Conservation (phyloP, 345 rosid species). For the Acer yangbiense region DNA sequence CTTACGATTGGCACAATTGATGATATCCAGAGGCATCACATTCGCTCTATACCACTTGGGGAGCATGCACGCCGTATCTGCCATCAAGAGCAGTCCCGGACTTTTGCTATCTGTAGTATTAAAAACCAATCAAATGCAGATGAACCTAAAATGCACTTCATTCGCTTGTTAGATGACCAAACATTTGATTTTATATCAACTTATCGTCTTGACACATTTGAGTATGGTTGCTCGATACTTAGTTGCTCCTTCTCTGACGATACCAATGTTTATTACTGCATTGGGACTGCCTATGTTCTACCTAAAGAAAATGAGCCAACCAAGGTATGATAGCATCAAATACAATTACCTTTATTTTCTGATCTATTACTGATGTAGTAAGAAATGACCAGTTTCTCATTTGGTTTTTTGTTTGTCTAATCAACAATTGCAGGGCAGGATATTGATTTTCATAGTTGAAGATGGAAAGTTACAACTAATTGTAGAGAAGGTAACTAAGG, state of each 20-base stretch:
- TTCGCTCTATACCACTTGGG: slow-evolving; percentile 92
- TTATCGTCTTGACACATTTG: slow-evolving; percentile 81
- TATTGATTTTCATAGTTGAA: slow-evolving; percentile 81
- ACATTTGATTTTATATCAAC: slow-evolving; percentile 78
- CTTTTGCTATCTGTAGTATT: slow-evolving; percentile 83
- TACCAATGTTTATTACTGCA: slow-evolving; percentile 74
- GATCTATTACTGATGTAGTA: not conserved
- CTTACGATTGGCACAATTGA: slow-evolving; percentile 95
- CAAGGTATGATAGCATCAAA: slow-evolving; percentile 48
- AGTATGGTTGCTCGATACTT: slow-evolving; percentile 89
- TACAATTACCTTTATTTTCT: not conserved
- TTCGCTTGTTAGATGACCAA: slow-evolving; percentile 84
- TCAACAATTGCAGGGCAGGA: slow-evolving; percentile 63
- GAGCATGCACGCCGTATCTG: slow-evolving; percentile 91
- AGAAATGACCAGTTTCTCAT: not conserved
- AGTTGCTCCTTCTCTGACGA: slow-evolving; percentile 93
- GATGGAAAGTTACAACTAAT: slow-evolving; percentile 87
- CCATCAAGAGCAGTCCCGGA: slow-evolving; percentile 92
- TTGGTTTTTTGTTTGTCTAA: not conserved
- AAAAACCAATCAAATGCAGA: slow-evolving; percentile 74
- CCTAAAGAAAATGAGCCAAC: slow-evolving; percentile 88
- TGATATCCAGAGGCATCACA: slow-evolving; percentile 97
- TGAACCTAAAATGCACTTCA: slow-evolving; percentile 76
- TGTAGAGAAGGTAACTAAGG: slow-evolving; percentile 91
- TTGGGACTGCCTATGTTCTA: slow-evolving; percentile 94